Conservation (phyloP, 2,329 filamentous ascomycete species). For the Lasiodiplodia citricola region DNA sequence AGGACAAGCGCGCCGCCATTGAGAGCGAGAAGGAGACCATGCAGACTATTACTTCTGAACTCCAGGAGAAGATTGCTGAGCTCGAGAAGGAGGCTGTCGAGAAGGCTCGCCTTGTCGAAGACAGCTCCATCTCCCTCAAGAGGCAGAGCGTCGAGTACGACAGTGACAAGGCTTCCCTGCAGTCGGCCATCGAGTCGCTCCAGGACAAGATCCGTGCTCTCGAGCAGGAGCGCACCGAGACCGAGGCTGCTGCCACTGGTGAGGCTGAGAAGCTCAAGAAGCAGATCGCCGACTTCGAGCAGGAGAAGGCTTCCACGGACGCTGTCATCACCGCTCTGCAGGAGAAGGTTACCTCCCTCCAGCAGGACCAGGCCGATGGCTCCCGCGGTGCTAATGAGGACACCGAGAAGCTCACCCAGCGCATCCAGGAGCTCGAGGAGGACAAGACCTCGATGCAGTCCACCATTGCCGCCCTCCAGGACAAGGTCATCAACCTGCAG, state of each 20-base stretch:
- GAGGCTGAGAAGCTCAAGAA: constrained; percentile 11
- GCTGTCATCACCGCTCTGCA: constrained; percentile 15
- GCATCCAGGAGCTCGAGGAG: constrained; percentile 20
- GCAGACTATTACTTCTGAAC: constrained; percentile 1
- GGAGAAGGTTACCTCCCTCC: constrained; percentile 3
- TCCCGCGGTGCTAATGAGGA: neutral
- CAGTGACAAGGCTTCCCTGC: constrained; percentile 21
- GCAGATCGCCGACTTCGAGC: constrained; percentile 14
- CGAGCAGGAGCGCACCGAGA: constrained; percentile 19
- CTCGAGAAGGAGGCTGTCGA: constrained; percentile 21
- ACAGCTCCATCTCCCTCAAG: constrained; percentile 19
- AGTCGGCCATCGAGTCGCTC: constrained; percentile 19
- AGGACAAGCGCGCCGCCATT: constrained; percentile 14
- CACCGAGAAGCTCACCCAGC: neutral
- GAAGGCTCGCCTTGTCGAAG: constrained; percentile 22
- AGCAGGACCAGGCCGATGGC: constrained; percentile 17
- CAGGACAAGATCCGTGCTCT: constrained; percentile 23
- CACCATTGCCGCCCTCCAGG: constrained; percentile 20
- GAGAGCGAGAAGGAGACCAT: constrained; percentile 22
- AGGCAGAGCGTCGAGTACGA: constrained; percentile 23
- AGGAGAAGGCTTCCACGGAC: constrained; percentile 21
- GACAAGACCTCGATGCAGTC: constrained; percentile 23
- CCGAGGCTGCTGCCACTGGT: neutral
- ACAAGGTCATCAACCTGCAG: constrained; percentile 21
- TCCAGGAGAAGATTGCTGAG: constrained; percentile 15